These are phyloP conservation scores for Cryptococcus sp. DNA, from an alignment of 1,284 basidiomycete species.

Conservation along the genomic window DNA sequence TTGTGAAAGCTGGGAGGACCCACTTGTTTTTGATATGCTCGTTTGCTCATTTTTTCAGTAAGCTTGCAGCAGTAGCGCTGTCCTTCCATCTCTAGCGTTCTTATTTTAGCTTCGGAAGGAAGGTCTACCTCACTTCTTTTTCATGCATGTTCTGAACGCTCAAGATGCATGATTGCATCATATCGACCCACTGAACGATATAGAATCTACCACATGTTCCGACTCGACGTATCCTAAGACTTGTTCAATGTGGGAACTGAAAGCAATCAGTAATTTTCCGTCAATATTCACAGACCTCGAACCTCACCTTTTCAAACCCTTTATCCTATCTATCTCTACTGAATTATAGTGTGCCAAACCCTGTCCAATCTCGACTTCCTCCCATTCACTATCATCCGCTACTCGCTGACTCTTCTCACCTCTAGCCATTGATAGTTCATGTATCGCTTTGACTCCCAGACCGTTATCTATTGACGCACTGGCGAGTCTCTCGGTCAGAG, in stretches of 20 bases:
- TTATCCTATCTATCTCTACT: slow-evolving; percentile 80
- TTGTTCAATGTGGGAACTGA: slow-evolving; percentile 74
- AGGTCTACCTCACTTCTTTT: too few relatives aligned
- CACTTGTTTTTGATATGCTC: too few relatives aligned
- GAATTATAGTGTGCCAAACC: slow-evolving; percentile 96
- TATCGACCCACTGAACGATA: slow-evolving; percentile 44
- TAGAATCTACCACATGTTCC: slow-evolving; percentile 92
- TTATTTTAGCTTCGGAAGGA: too few relatives aligned
- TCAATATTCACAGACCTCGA: too few relatives aligned
- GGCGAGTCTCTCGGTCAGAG: slow-evolving; percentile 20
- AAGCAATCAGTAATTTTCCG: not conserved
- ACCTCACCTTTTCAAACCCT: slow-evolving; percentile 76
- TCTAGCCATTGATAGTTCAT: slow-evolving; percentile 1
- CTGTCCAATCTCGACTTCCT: slow-evolving; percentile 83
- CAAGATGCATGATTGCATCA: not conserved
- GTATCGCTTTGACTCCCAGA: slow-evolving; percentile 6
- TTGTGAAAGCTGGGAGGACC: too few relatives aligned
- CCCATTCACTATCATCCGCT: slow-evolving; percentile 55
- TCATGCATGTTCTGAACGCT: not conserved
- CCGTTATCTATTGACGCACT: not conserved
- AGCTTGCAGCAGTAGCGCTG: too few relatives aligned
- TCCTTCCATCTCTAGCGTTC: too few relatives aligned
- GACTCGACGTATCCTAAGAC: slow-evolving; percentile 89
- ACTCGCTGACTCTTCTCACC: slow-evolving; percentile 3
- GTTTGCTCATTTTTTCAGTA: too few relatives aligned